Evolutionary conservation across 2,329 filamentous ascomycete species (phyloP), one percentile per base, ranked within the genome.

Genomic region (Aspergillus caelatus): DNA sequence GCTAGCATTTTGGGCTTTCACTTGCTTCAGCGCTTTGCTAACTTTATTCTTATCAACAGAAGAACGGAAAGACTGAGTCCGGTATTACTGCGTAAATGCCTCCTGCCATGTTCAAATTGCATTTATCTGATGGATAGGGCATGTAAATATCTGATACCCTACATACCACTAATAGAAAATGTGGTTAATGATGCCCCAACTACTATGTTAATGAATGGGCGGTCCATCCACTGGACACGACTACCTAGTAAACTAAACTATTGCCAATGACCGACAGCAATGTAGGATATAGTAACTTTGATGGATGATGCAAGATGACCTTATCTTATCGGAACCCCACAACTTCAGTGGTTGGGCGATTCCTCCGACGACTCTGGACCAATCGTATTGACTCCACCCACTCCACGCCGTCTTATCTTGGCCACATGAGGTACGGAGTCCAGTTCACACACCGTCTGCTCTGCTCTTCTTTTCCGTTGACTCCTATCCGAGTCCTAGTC

Each of bases 41-140:
- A 23, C 30, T 8, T 4, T 14, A n/a, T 10, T 4, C 12, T 21
- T 9, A 5, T 30, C 34, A 19, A 45, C 21, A 60, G 62, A 61
- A 60, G 58, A 54, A 65, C 23, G 63, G 63, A 14, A 53, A 63
- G 19, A 45, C 58, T 4, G 58, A 65, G 58, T 50, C 55, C 16
- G 50, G 48, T n/a, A 48, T 60, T 14, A 62, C 60, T 23, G 12
- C 57, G 30, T 61, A 57, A 6, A 50, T n/a, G n/a, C 14, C 10
- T 23, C 36, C 5, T 36, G 34, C 34, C 34, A 36, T 9, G 19
- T 41, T 12, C 2, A 3, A 41, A 19, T 41, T n/a, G 39, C 7
- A n/a, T 4, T n/a, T 16, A n/a, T 19, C 16, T 9, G 3, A n/a
- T n/a, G 19, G 16, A n/a, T 19, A 41, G 16, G 34, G 34, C 6